Conservation (phyloP, 345 rosid genomes). For the Sonneratia alba region DNA sequence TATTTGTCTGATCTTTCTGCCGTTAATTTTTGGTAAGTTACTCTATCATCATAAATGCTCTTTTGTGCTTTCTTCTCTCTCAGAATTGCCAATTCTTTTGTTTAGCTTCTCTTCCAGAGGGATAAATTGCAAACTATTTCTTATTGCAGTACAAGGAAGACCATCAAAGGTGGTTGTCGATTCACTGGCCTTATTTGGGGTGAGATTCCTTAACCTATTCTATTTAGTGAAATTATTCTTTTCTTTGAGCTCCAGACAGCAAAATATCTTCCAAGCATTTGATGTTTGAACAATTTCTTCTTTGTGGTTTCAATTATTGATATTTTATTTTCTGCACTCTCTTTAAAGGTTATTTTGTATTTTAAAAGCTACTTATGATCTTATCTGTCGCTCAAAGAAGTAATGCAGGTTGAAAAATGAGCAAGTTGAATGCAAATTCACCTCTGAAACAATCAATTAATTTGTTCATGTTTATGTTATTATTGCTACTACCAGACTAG, state of each 20-base stretch:
- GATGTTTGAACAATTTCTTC: neutral
- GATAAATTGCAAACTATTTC: conserved; percentile 10
- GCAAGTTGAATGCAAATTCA: neutral
- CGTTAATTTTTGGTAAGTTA: conserved; percentile 67
- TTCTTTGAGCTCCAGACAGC: neutral
- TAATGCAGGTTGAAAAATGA: neutral
- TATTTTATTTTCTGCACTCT: neutral
- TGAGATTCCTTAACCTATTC: conserved; percentile 21
- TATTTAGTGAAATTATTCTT: neutral
- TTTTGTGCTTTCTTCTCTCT: neutral
- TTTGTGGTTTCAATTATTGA: neutral
- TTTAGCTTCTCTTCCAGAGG: neutral
- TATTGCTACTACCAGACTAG: neutral
- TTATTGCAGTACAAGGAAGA: conserved; percentile 78
- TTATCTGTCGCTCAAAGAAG: neutral
- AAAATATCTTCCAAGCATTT: neutral
- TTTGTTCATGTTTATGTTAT: neutral
- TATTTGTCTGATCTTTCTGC: conserved; percentile 74
- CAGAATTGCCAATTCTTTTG: neutral
- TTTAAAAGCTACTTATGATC: neutral
- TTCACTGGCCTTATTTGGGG: conserved; percentile 93
- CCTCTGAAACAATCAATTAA: neutral
- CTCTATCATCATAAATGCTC: neutral
- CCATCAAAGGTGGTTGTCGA: conserved; percentile 84
- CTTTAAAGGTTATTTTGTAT: neutral